Evolutionary conservation across 805 yeast genomes (phyloP).

Genomic region (Maudiozyma saulgeensis): DNA sequence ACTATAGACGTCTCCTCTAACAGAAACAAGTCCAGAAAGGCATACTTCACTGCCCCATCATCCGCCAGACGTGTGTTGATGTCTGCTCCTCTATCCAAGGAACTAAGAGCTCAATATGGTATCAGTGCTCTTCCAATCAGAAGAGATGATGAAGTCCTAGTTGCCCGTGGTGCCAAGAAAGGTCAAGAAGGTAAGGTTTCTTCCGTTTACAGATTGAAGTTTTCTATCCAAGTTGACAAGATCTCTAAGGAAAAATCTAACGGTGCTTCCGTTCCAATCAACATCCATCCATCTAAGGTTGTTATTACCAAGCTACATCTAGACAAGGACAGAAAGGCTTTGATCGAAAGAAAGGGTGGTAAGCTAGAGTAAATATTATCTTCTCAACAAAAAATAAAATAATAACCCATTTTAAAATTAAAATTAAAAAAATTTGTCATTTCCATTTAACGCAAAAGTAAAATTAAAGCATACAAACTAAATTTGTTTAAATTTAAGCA

Average conservation of each 20-base stretch:
- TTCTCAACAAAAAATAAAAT: no score
- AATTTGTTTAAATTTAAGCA: neutral
- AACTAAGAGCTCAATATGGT: slow-evolving; percentile 95
- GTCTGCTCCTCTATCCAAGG: slow-evolving; percentile 99
- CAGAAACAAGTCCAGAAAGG: slow-evolving; percentile 99
- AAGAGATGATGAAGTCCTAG: slow-evolving; percentile 90
- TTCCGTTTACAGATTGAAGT: slow-evolving; percentile 98
- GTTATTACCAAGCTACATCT: slow-evolving; percentile 97
- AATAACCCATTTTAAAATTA: no score
- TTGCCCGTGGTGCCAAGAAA: slow-evolving; percentile 98
- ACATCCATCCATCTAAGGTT: slow-evolving; percentile 97
- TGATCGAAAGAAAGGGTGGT: slow-evolving; percentile 97
- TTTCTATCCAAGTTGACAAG: slow-evolving; percentile 92
- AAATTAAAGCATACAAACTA: no score
- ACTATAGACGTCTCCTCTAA: slow-evolving; percentile 90
- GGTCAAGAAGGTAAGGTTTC: slow-evolving; percentile 98
- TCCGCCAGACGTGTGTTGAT: slow-evolving; percentile 86
- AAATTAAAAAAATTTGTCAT: no score
- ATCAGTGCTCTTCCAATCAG: slow-evolving; percentile 94
- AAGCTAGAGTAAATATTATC: slow-evolving; percentile 64
- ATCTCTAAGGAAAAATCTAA: slow-evolving; percentile 94
- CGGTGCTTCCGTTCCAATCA: slow-evolving; percentile 95
- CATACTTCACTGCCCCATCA: slow-evolving; percentile 97
- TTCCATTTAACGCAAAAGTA: no score
- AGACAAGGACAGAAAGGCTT: slow-evolving; percentile 98